These are phyloP conservation scores for Karstenula rhodostoma DNA, from an alignment of 2,329 filamentous ascomycete species.

Conservation along the genomic window DNA sequence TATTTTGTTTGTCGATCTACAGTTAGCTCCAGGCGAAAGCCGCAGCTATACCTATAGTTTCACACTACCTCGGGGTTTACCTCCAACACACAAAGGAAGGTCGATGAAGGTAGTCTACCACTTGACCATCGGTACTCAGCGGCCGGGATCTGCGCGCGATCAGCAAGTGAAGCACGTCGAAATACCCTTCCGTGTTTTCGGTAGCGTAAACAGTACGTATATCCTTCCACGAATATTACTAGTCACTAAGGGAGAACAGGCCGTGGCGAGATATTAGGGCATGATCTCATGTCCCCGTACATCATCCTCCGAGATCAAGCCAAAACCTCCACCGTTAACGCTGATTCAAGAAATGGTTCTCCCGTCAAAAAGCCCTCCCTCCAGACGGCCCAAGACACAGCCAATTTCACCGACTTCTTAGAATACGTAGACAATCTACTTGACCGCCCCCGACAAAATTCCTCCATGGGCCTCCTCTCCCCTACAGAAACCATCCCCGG, in stretches of 20 bases:
- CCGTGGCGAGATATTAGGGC: slow-evolving; percentile 85
- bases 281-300: slow-evolving; percentile 94
- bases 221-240: background rate
- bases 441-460: slow-evolving; percentile 45
- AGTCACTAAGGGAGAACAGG: slow-evolving; percentile 41
- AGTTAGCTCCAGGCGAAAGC: slow-evolving; percentile 87
- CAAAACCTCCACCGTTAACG: slow-evolving; percentile 53
- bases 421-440: slow-evolving; percentile 59
- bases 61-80: slow-evolving; percentile 84
- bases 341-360: slow-evolving; percentile 22
- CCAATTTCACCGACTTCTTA: slow-evolving; percentile 45
- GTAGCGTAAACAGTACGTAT: slow-evolving; percentile 78
- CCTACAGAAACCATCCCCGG: slow-evolving; percentile 67
- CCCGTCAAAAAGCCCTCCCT: slow-evolving; percentile 28
- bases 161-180: slow-evolving; percentile 88
- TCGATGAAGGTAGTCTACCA: slow-evolving; percentile 94
- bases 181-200: slow-evolving; percentile 89
- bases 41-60: slow-evolving; percentile 88
- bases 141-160: slow-evolving; percentile 77
- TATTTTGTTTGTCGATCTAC: slow-evolving; percentile 92
- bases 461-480: slow-evolving; percentile 69
- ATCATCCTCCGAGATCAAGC: slow-evolving; percentile 88
- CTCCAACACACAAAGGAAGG: slow-evolving; percentile 88
- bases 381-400: slow-evolving; percentile 53
- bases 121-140: slow-evolving; percentile 88